Conservation (phyloP, 495 filamentous ascomycete species). For the Xylaria grammica region DNA sequence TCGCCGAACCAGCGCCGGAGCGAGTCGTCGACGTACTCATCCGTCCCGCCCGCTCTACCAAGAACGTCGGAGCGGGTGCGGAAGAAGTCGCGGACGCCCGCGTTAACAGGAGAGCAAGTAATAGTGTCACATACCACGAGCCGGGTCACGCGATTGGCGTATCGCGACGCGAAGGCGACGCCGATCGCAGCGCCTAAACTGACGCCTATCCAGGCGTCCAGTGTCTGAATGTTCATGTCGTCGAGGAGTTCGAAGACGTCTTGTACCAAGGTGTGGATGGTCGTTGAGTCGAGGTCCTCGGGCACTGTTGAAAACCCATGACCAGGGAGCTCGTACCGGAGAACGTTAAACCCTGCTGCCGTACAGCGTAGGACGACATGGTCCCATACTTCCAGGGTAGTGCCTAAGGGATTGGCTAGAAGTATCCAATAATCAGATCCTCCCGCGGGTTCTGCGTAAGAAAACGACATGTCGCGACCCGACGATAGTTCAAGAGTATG, state of each 20-base stretch:
- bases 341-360: slow-evolving; percentile 30
- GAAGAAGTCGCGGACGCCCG: slow-evolving; percentile 30
- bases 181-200: slow-evolving; percentile 42
- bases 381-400: slow-evolving; percentile 34
- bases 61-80: slow-evolving; percentile 31
- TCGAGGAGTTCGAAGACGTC: slow-evolving; percentile 36
- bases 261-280: slow-evolving; percentile 37
- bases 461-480: too few relatives aligned
- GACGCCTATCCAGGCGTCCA: slow-evolving; percentile 43
- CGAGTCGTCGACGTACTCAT: slow-evolving; percentile 28
- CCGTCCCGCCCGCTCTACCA: slow-evolving; percentile 31
- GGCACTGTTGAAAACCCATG: slow-evolving; percentile 35
- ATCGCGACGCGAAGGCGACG: slow-evolving; percentile 34
- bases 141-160: slow-evolving; percentile 31
- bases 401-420: slow-evolving; percentile 36
- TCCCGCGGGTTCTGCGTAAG: too few relatives aligned
- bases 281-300: slow-evolving; percentile 31
- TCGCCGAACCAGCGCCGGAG: slow-evolving; percentile 40
- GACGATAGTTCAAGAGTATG: too few relatives aligned
- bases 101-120: slow-evolving; percentile 32
- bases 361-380: slow-evolving; percentile 32
- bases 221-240: slow-evolving; percentile 24
- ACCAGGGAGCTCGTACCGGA: slow-evolving; percentile 43
- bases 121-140: slow-evolving; percentile 38
- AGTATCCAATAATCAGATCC: too few relatives aligned